phyloP scores from a whole-genome alignment of 164 flowering plant genomes.

The Macadamia tetraphylla region DNA sequence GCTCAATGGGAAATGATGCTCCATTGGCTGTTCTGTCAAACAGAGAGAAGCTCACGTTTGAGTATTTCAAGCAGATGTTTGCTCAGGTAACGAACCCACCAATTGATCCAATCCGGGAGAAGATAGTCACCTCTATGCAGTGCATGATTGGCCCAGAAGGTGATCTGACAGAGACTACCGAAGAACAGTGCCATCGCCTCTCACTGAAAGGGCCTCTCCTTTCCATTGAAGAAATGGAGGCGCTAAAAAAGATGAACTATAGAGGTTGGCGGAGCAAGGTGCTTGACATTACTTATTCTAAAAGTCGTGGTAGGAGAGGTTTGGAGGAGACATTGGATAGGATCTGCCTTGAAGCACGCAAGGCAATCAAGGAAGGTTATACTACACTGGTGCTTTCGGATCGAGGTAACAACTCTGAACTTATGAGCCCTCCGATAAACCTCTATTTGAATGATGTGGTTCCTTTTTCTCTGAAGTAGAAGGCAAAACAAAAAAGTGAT shows the following conservation, averaged over 20 bases:
- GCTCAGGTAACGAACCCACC: constrained; percentile 90
- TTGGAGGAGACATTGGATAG: constrained; percentile 90
- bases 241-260: constrained; percentile 88
- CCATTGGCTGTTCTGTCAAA: constrained; percentile 83
- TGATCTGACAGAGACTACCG: constrained; percentile 80
- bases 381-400: constrained; percentile 88
- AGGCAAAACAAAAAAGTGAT: too few species aligned
- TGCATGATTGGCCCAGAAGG: constrained; percentile 89
- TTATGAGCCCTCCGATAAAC: not conserved
- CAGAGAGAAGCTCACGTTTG: constrained; percentile 68
- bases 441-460: not conserved
- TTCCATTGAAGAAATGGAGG: constrained; percentile 82
- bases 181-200: constrained; percentile 90
- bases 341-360: constrained; percentile 79
- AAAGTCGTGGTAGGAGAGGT: constrained; percentile 71
- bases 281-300: constrained; percentile 86
- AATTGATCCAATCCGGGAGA: constrained; percentile 79
- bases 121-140: constrained; percentile 78
- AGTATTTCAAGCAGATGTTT: constrained; percentile 88
- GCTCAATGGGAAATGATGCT: constrained; percentile 85
- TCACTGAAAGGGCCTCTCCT: constrained; percentile 89
- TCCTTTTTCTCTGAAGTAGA: too few species aligned
- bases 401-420: constrained; percentile 53
- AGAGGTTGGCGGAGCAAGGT: constrained; percentile 94
- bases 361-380: constrained; percentile 85